Evolutionary conservation across 2,329 filamentous ascomycete species (phyloP), one percentile per base, ranked within the genome.

Genomic region (Elsinoe ampelina): DNA sequence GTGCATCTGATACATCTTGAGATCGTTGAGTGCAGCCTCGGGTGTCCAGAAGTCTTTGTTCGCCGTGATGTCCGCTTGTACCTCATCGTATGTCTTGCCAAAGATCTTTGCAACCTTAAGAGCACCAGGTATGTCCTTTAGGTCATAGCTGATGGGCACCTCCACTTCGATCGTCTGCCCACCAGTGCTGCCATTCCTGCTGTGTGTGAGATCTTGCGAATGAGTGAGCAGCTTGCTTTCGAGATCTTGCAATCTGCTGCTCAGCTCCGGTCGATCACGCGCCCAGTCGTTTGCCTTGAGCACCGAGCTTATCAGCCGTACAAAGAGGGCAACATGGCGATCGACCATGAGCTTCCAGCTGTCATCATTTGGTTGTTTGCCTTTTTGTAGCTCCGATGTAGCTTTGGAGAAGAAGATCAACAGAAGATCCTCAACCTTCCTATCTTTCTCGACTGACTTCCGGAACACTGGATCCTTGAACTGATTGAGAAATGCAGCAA

Each of bases 351-450:
- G 77, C 73, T 93, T 95, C 87, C 89, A 96, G 55, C 82, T 81
- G 68, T 95, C 89, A 70, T 97, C 92, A 47, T 87, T 86, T 0
- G 83, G 78, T 0, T 81, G 72, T 70, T 87, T 87, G 55, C 86
- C 81, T 69, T 89, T 88, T 70, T 87, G 84, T 65, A 95, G 80
- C 60, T 95, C 91, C 70, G 95, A 95, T 45, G 89, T 95, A 5
- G 93, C 91, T 61, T 89, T 87, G 1, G 91, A 95, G 73, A 95
- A 97, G 77, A 98, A 97, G 61, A 97, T 96, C 63, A 98, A 79
- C 54, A 98, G 83, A 54, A 97, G 75, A 61, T 95, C 91, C 71
- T 98, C 93, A 19, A 95, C 85, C 66, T 92, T 85, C 61, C 92
- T 82, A 70, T 96, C 92, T 73, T 95, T 95, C 67, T 96, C 90